These are phyloP conservation scores for Boeremia exigua DNA, from an alignment of 2,329 filamentous ascomycete species.

Conservation along the genomic window DNA sequence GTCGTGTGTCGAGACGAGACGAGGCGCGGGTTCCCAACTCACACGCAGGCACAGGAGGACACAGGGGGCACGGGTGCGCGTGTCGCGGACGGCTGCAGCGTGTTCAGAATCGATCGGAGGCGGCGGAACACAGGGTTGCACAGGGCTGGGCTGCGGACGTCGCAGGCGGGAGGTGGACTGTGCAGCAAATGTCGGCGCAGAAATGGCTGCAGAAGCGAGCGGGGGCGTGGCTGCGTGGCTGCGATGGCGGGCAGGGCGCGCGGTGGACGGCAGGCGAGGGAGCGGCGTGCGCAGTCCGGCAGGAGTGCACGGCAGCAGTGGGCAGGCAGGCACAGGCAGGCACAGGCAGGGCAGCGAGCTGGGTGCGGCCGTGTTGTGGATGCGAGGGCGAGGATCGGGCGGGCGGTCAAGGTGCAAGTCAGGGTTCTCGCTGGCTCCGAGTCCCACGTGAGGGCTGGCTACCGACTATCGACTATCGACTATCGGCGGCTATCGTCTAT, in stretches of 20 bases:
- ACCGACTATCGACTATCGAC: neutral
- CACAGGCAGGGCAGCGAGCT: slow-evolving; percentile 5
- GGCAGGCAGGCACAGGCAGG: neutral
- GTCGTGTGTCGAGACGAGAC: slow-evolving; percentile 22
- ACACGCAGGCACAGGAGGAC: slow-evolving; percentile 20
- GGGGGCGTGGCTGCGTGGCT: slow-evolving; percentile 18
- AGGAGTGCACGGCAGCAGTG: neutral
- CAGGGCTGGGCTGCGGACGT: slow-evolving; percentile 19
- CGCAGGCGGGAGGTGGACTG: slow-evolving; percentile 28
- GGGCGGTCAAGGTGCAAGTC: slow-evolving; percentile 10
- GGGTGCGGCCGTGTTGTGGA: slow-evolving; percentile 13
- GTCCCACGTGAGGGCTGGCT: slow-evolving; percentile 36
- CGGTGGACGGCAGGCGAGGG: slow-evolving; percentile 2
- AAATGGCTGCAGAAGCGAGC: slow-evolving; percentile 26
- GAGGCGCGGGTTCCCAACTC: slow-evolving; percentile 25
- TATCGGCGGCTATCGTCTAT: slow-evolving; percentile 16
- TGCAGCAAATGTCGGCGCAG: slow-evolving; percentile 30
- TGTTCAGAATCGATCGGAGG: slow-evolving; percentile 30
- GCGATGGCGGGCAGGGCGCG: neutral
- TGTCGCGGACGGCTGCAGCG: slow-evolving; percentile 38
- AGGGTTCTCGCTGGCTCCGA: slow-evolving; percentile 28
- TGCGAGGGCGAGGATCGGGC: slow-evolving; percentile 1
- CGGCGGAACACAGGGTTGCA: slow-evolving; percentile 31
- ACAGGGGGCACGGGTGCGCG: slow-evolving; percentile 30
- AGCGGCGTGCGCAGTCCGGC: neutral